Evolutionary conservation across 2,329 filamentous ascomycete species (phyloP), one percentile per base, ranked within the genome.

Genomic region (Colletotrichum scovillei): DNA sequence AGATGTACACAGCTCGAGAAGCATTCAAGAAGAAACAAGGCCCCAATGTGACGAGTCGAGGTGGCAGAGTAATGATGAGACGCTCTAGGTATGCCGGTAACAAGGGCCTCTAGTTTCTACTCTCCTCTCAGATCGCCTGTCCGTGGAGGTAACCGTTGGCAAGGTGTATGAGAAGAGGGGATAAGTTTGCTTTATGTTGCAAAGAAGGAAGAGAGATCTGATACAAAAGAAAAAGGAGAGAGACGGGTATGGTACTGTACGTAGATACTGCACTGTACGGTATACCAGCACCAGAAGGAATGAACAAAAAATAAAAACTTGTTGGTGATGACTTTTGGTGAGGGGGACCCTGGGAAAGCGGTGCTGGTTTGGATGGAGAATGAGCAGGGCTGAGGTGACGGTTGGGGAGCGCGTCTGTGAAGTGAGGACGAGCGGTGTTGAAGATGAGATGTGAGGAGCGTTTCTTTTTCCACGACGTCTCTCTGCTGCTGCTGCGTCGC

Each of bases 391-490:
- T 70, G 66, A 73, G 55, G 55, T 70, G 70, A 70, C 70, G 67
- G 70, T 59, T 64, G 55, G 32, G 55, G 70, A 60, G 60, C 53
- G 52, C 66, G 70, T 65, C 70, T 73, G 70, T 73, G 70, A 73
- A 42, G 66, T 30, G 55, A 73, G 70, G 67, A 60, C 66, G 65
- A 73, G 70, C 70, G 70, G 66, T 38, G 22, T 70, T 69, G 70
- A 69, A 72, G 69, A 73, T 70, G 70, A 73, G 70, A 73, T 73
- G 67, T 70, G 70, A 73, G 70, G 46, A 24, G 67, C 60, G 60
- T 73, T 73, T 69, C 70, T 73, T 73, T 70, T 73, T 60, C 60
- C 65, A 70, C 66, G 35, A 70, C 66, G 69, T 69, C 30, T 30
- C 62, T 56, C 19, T 56, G 53, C 53, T 73, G 66, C 28, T 64